These are phyloP conservation scores for Colletotrichum zoysiae DNA, from an alignment of 2,329 filamentous ascomycete species.

Conservation along the genomic window DNA sequence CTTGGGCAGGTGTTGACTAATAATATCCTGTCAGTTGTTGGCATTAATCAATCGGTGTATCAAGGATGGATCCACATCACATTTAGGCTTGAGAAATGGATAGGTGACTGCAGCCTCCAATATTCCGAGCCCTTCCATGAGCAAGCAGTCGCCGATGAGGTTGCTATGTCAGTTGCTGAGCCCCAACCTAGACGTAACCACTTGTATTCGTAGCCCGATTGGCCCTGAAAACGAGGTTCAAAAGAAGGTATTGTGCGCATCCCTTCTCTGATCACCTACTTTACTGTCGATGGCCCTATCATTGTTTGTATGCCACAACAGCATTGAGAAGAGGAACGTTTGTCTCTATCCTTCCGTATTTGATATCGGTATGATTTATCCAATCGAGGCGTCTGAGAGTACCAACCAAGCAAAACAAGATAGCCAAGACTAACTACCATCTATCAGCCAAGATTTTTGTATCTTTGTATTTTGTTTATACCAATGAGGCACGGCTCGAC, in stretches of 20 bases:
- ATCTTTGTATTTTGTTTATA: neutral
- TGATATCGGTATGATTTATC: neutral
- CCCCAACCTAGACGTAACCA: neutral
- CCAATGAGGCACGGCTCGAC: neutral
- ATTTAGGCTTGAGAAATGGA: neutral
- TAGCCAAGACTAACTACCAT: neutral
- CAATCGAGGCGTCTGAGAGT: neutral
- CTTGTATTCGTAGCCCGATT: neutral
- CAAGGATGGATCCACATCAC: neutral
- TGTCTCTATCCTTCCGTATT: neutral
- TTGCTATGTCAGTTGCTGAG: neutral
- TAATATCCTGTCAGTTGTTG: neutral
- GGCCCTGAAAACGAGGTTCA: neutral
- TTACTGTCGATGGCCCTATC: neutral
- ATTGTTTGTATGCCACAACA: neutral
- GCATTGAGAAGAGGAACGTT: neutral
- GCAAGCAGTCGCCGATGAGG: neutral
- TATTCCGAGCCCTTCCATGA: neutral
- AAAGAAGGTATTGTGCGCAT: neutral
- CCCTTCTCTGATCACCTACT: neutral
- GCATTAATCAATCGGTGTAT: neutral
- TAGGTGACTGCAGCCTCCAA: neutral
- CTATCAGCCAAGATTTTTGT: neutral
- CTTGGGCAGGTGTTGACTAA: neutral
- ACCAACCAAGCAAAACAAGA: neutral